Evolutionary conservation across 192 early-diverging fungal species (phyloP).

Genomic region (Phlyctochytrium arcticum): DNA sequence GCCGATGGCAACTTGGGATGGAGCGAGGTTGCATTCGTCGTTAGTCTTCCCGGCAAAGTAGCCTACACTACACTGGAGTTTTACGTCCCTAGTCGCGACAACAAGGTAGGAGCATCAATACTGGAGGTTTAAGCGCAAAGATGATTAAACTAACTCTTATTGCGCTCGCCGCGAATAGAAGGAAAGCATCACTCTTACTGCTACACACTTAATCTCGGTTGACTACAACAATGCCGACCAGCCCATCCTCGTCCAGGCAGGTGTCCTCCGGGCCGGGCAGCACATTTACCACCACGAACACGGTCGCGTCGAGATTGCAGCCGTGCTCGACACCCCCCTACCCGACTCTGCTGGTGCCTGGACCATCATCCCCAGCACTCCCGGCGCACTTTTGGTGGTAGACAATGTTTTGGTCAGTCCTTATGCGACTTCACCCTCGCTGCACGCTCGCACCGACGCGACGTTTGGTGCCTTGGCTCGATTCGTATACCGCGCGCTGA

Average conservation of each 20-base stretch:
- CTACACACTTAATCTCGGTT: neutral
- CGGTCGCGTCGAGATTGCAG: neutral
- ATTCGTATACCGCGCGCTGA: neutral
- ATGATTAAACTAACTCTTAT: too few species aligned
- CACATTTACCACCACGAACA: neutral
- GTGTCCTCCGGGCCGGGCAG: neutral
- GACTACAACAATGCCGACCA: neutral
- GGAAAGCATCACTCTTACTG: neutral
- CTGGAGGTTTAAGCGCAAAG: too few species aligned
- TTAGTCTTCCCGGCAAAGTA: neutral
- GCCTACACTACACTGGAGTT: neutral
- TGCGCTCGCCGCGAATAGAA: neutral
- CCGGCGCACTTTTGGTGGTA: neutral
- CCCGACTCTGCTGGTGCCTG: neutral
- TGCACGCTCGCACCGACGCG: neutral
- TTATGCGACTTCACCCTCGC: neutral
- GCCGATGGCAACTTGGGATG: neutral
- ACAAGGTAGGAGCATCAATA: too few species aligned
- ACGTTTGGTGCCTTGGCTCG: neutral
- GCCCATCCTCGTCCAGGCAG: neutral
- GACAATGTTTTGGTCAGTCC: neutral
- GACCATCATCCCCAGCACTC: neutral
- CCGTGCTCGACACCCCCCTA: neutral
- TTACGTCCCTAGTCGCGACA: too few species aligned
- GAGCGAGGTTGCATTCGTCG: neutral